phyloP scores from a whole-genome alignment of 108 stramenopile genomes.

The Cylindrotheca closterium region DNA sequence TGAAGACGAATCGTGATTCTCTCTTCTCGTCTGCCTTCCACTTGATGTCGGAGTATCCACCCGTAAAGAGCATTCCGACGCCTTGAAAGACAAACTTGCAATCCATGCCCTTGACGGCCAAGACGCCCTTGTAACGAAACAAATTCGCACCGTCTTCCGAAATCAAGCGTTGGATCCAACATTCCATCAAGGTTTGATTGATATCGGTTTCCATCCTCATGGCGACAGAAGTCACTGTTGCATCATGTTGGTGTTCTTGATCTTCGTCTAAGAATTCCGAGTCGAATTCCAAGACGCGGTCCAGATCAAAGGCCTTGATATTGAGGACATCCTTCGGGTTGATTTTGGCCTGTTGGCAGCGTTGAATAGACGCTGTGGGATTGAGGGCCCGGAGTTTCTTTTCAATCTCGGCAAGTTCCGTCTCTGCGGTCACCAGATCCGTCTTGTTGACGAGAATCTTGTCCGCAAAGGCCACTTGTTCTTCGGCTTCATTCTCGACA shows the following conservation, averaged over 20 bases:
- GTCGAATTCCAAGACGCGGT: constrained; percentile 84
- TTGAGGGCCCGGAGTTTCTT: constrained; percentile 45
- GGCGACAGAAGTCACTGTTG: constrained; percentile 61
- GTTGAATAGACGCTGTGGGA: constrained; percentile 51
- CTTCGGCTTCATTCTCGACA: constrained; percentile 92
- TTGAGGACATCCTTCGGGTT: constrained; percentile 73
- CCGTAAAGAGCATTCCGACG: constrained; percentile 88
- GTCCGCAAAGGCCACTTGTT: constrained; percentile 93
- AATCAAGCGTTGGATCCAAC: constrained; percentile 75
- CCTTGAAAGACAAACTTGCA: constrained; percentile 95
- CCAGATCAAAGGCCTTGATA: constrained; percentile 74
- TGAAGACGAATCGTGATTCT: constrained; percentile 83
- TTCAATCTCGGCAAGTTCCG: constrained; percentile 43
- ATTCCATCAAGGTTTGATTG: constrained; percentile 51
- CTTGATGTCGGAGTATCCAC: constrained; percentile 38
- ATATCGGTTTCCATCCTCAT: constrained; percentile 65
- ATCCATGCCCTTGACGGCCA: constrained; percentile 81
- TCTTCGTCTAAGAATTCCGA: constrained; percentile 77
- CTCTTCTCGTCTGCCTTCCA: constrained; percentile 63
- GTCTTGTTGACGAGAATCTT: constrained; percentile 87
- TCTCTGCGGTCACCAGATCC: constrained; percentile 54
- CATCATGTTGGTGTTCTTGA: constrained; percentile 76
- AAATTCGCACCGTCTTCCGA: constrained; percentile 83
- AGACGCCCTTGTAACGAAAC: constrained; percentile 92
- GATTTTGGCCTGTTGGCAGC: constrained; percentile 39